phyloP scores from a whole-genome alignment of 208 protist species.

The Acanthamoeba triangularis region DNA sequence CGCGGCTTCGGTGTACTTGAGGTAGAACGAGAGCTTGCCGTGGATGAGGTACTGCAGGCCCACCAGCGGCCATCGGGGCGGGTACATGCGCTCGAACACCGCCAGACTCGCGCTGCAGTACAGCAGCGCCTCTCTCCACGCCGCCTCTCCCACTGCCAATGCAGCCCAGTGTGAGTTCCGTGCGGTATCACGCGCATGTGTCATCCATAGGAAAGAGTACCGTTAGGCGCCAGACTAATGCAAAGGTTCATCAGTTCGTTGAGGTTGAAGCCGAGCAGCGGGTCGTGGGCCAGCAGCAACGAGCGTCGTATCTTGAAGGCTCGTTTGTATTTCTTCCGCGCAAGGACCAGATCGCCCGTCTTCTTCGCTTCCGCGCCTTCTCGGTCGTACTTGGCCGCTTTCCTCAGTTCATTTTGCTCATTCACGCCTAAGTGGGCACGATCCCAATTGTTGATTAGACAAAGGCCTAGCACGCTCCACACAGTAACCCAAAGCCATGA shows the following conservation, averaged over 20 bases:
- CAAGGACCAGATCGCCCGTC: background rate
- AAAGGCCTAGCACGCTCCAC: background rate
- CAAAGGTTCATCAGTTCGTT: conserved; percentile 39
- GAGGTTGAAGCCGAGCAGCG: background rate
- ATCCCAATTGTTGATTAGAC: background rate
- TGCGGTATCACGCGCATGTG: background rate
- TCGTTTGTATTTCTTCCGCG: background rate
- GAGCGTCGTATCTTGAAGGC: background rate
- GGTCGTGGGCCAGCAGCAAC: background rate
- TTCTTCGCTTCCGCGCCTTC: background rate
- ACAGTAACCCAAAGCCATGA: background rate
- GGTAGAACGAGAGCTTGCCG: conserved; percentile 75
- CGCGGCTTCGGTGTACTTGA: conserved; percentile 54
- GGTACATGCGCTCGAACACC: conserved; percentile 33
- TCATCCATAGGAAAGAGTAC: background rate
- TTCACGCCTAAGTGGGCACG: background rate
- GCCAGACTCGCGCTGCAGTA: conserved; percentile 2
- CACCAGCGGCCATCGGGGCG: conserved; percentile 58
- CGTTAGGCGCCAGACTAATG: background rate
- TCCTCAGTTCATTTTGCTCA: background rate
- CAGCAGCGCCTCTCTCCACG: background rate
- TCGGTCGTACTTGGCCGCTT: background rate
- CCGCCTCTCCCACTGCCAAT: background rate
- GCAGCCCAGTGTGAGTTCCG: background rate
- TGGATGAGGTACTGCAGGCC: conserved; percentile 67